Evolutionary conservation across 1,139 yeast genomes (phyloP).

Genomic region (Geotrichum histeridarum): DNA sequence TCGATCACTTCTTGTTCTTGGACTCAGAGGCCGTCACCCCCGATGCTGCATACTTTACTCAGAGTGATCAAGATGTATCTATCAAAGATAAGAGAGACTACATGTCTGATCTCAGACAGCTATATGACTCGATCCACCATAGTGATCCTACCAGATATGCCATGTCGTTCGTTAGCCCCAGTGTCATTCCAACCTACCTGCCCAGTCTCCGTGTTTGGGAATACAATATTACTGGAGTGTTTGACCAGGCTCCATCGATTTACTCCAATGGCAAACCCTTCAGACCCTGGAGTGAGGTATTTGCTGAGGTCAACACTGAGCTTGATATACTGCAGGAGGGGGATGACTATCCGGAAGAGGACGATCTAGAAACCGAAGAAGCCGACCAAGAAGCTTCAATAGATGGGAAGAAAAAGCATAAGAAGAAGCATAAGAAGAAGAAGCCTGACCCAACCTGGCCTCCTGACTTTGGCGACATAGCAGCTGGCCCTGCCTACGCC

Average conservation of each 20-base stretch:
- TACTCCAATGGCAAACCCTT: conserved; percentile 23
- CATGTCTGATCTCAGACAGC: conserved; percentile 20
- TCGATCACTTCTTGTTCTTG: conserved; percentile 76
- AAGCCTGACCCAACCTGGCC: conserved; percentile 62
- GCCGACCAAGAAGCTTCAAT: background rate
- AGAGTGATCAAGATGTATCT: conserved; percentile 1
- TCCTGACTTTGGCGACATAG: conserved; percentile 46
- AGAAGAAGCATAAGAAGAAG: conserved; percentile 27
- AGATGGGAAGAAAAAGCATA: conserved; percentile 26
- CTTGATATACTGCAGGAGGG: conserved; percentile 25
- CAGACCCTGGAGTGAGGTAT: conserved; percentile 50
- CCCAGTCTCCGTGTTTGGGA: conserved; percentile 85
- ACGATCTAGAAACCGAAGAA: background rate
- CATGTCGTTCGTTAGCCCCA: conserved; percentile 64
- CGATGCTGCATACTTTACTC: conserved; percentile 4
- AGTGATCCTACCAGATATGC: conserved; percentile 53
- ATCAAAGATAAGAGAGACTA: conserved; percentile 20
- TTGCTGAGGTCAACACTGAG: conserved; percentile 43
- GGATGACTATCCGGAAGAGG: conserved; percentile 22
- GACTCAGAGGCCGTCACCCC: conserved; percentile 44
- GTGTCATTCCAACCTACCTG: conserved; percentile 77
- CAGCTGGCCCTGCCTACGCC: conserved; percentile 70
- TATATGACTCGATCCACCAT: conserved; percentile 14
- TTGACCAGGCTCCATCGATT: conserved; percentile 21
- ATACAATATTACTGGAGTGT: conserved; percentile 60